Conservation (phyloP, 805 yeast genomes). For the Candida succiphila region DNA sequence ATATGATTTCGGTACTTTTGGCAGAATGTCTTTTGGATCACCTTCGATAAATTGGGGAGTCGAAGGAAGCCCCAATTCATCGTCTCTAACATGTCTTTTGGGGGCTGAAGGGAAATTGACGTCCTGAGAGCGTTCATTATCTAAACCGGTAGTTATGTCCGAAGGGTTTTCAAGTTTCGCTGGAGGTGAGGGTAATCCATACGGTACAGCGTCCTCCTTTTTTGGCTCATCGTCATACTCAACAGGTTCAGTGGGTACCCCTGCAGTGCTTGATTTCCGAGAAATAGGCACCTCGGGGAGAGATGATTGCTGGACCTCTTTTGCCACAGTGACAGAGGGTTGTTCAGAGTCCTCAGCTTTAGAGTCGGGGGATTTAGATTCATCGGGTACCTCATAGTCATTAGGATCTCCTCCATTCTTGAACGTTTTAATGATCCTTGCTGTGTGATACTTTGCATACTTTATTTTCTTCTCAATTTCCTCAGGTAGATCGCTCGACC, state of each 20-base stretch:
- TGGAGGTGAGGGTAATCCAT: neutral
- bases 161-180: neutral
- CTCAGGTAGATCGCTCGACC: constrained; percentile 21
- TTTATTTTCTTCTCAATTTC: constrained; percentile 31
- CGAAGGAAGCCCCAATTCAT: constrained; percentile 9
- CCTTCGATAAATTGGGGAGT: constrained; percentile 8
- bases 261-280: too few species aligned
- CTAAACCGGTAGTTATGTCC: too few species aligned
- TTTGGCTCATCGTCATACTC: constrained; percentile 9
- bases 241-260: neutral
- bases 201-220: constrained; percentile 1
- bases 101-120: neutral
- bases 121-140: too few species aligned
- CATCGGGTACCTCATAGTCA: constrained; percentile 34
- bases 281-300: neutral
- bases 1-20: constrained; percentile 1
- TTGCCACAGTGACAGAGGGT: constrained; percentile 4
- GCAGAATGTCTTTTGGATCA: neutral
- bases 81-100: neutral
- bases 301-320: neutral
- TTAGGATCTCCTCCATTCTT: constrained; percentile 49
- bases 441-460: constrained; percentile 55
- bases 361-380: constrained; percentile 4
- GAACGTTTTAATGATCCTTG: constrained; percentile 41
- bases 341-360: constrained; percentile 6